Evolutionary conservation across 169 alveolate genomes (phyloP).

Genomic region (Hepatocystis sp.): DNA sequence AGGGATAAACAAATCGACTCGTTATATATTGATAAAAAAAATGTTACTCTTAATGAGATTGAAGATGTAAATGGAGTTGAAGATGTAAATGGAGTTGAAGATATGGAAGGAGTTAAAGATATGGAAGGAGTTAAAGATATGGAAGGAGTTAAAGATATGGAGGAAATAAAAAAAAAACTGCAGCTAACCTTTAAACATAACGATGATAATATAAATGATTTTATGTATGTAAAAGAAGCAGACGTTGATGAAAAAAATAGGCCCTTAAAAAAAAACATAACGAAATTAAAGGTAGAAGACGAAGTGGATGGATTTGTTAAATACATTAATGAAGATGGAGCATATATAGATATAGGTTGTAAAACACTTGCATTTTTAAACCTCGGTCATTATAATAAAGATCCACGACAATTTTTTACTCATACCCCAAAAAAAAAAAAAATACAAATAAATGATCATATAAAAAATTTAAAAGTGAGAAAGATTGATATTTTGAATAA

Average conservation of each 20-base stretch:
- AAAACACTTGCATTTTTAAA: conserved; percentile 61
- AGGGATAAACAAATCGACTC: no score
- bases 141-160: background rate
- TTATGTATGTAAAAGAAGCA: conserved; percentile 69
- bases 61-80: no score
- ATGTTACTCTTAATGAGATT: no score
- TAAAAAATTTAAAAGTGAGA: conserved; percentile 40
- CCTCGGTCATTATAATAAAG: conserved; percentile 65
- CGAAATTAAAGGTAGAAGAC: conserved; percentile 51
- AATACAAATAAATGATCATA: conserved; percentile 27
- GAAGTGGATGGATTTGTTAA: conserved; percentile 33
- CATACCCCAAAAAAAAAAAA: conserved; percentile 34
- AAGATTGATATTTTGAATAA: conserved; percentile 39
- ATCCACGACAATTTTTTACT: conserved; percentile 8
- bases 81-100: background rate
- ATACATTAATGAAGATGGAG: conserved; percentile 56
- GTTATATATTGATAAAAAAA: no score
- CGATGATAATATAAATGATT: conserved; percentile 12
- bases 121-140: background rate
- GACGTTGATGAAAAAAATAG: background rate
- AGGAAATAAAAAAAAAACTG: conserved; percentile 8
- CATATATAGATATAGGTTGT: conserved; percentile 74
- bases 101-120: background rate
- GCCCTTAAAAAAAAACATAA: conserved; percentile 38
- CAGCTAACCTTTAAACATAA: conserved; percentile 29